Evolutionary conservation across 495 filamentous ascomycete species (phyloP).

Genomic region (Xeromyces bisporus): DNA sequence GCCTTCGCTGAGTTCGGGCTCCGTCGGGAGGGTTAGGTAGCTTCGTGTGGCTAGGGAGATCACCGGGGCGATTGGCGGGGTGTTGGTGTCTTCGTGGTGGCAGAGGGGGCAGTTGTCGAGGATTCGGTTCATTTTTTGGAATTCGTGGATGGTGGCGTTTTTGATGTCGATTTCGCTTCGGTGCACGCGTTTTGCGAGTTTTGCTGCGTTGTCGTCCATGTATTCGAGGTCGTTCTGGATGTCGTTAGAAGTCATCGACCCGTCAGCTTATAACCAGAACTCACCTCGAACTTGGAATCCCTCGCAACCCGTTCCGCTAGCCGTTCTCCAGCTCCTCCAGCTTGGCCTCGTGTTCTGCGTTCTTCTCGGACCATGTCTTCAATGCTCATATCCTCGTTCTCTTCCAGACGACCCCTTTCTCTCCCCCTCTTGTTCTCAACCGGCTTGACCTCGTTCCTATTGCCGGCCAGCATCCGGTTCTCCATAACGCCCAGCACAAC

Average conservation of each 20-base stretch:
- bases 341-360: constrained; percentile 58
- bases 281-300: constrained; percentile 73
- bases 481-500: constrained; percentile 78
- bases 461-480: constrained; percentile 65
- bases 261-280: no score
- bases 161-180: constrained; percentile 79
- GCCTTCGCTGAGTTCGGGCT: constrained; percentile 71
- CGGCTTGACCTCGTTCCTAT: constrained; percentile 54
- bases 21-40: constrained; percentile 75
- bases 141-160: constrained; percentile 73
- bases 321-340: constrained; percentile 63
- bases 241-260: no score
- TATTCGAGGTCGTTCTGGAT: constrained; percentile 79
- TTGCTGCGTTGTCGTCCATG: constrained; percentile 88
- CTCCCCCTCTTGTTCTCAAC: constrained; percentile 60
- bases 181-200: constrained; percentile 76
- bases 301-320: constrained; percentile 86
- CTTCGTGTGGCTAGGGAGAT: constrained; percentile 78
- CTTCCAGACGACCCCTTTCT: constrained; percentile 63
- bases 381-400: constrained; percentile 90
- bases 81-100: constrained; percentile 74
- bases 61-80: constrained; percentile 72
- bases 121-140: constrained; percentile 77
- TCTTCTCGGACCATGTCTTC: constrained; percentile 95
- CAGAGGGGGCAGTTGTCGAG: constrained; percentile 83